Percentiles rank a stretch among this genome's conserved stretches.
Conservation (phyloP, 2,329 filamentous ascomycete species). For the Chrysoporthe puriensis region DNA sequence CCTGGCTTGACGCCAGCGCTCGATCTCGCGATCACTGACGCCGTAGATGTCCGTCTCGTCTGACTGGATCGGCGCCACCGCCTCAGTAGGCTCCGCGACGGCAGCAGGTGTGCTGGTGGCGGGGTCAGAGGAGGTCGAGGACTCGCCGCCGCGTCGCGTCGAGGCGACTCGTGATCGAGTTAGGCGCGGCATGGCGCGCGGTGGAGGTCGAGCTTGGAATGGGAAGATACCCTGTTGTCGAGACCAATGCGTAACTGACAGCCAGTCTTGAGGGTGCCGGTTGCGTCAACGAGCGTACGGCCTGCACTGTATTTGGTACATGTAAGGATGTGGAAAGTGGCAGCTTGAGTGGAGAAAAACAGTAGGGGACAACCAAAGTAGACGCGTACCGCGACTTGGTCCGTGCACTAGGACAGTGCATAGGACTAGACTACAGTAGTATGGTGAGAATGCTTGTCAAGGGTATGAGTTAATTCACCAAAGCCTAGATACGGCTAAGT, state of each 20-base stretch:
- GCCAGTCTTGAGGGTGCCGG: not conserved
- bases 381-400: slow-evolving; percentile 28
- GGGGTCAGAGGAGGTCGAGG: slow-evolving; percentile 28
- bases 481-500: not conserved
- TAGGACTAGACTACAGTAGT: not conserved
- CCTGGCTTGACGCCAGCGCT: slow-evolving; percentile 26
- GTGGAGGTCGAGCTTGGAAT: not conserved
- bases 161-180: slow-evolving; percentile 38
- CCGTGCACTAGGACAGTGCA: slow-evolving; percentile 12
- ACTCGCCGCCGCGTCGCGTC: slow-evolving; percentile 27
- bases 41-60: slow-evolving; percentile 37
- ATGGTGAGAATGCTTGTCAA: not conserved
- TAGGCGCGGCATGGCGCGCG: slow-evolving; percentile 37
- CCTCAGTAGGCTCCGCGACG: not conserved
- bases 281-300: slow-evolving; percentile 20
- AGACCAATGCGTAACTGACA: not conserved
- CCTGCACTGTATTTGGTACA: slow-evolving; percentile 6
- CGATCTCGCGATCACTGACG: slow-evolving; percentile 41
- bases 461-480: not conserved
- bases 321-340: slow-evolving; percentile 19
- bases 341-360: slow-evolving; percentile 28
- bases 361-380: slow-evolving; percentile 5
- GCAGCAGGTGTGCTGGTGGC: slow-evolving; percentile 12
- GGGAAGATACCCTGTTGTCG: slow-evolving; percentile 4
- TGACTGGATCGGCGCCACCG: slow-evolving; percentile 26